Base-by-base conservation (phyloP, 2,329 filamentous ascomycete genomes). In the Xylariaceae sp. region DNA sequence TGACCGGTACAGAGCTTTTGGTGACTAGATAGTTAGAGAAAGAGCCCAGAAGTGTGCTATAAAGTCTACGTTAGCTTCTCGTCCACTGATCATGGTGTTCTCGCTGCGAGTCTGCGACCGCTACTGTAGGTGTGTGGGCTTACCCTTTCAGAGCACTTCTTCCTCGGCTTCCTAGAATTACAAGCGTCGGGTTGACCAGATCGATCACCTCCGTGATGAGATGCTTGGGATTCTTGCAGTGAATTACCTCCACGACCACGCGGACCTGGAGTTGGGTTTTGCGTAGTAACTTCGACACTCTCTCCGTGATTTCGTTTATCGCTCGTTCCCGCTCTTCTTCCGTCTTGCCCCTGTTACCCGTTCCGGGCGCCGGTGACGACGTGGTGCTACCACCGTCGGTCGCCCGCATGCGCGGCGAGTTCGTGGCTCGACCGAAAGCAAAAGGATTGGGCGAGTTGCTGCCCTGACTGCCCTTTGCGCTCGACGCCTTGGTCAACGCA, bases 121-220 rank as follows among this genome's bases (percentile, higher is more conserved):
- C 34, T 13, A 34, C n/a, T n/a, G 4, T 34, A 30, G 37, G 13
- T 39, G 35, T 67, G 30, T 54, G n/a, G 55, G 77, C 88, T 77
- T 80, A 93, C 90, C 92, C 93, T 75, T 97, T 97, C 57, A 99
- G 79, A 49, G 92, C 91, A 74, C 91, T 96, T 64, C 92, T 85
- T 35, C 94, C 94, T 67, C 94, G 83, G 63, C 92, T 96, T 53
- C 94, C 94, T 60, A 97, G 84, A 66, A 99, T 91, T 17, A 97
- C 93, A 61, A 99, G 79, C 1, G 93, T 97, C 3, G 94, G 94
- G 65, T 88, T 89, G 55, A 97, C 83, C 64, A 90, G 84, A 73
- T 99, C 94, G 74, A 99, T 97, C 76, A 97, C 92, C 78, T 97
- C 94, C 0, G 92, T 96, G 64, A 99, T 92, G 78, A 97, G 82